Conservation (phyloP, 75 land plant genomes). For the Cryptomeria japonica region DNA sequence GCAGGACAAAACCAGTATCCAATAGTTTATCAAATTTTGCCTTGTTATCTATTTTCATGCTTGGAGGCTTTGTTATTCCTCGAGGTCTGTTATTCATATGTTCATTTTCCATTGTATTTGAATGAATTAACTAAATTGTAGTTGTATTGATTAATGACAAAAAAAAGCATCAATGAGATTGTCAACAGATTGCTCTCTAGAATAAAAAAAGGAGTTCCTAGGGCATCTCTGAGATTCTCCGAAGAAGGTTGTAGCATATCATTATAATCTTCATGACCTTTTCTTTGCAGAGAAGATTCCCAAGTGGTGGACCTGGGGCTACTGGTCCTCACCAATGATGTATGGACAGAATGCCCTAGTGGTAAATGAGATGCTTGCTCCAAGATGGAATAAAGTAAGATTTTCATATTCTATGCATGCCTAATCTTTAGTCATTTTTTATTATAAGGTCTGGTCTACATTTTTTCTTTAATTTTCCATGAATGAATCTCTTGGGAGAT, state of each 20-base stretch:
- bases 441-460: too few species aligned
- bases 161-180: not conserved
- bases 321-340: constrained; percentile 39
- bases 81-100: constrained; percentile 23
- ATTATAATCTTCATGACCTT: not conserved
- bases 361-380: constrained; percentile 34
- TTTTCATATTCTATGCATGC: not conserved
- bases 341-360: constrained; percentile 27
- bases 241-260: not conserved
- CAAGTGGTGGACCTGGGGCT: constrained; percentile 42
- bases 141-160: not conserved
- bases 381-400: constrained; percentile 30
- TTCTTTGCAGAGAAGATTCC: constrained; percentile 21
- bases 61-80: constrained; percentile 55
- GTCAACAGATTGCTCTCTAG: not conserved
- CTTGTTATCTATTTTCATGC: constrained; percentile 38
- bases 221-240: not conserved
- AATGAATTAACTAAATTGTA: not conserved
- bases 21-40: constrained; percentile 49
- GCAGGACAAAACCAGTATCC: constrained; percentile 49
- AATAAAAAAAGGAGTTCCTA: not conserved
- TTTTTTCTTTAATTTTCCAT: not conserved
- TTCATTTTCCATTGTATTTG: not conserved
- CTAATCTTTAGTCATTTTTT: not conserved
- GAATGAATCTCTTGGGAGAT: not conserved